These are phyloP conservation scores for Croton setiger DNA, from an alignment of 441 rosid species.

Conservation along the genomic window DNA sequence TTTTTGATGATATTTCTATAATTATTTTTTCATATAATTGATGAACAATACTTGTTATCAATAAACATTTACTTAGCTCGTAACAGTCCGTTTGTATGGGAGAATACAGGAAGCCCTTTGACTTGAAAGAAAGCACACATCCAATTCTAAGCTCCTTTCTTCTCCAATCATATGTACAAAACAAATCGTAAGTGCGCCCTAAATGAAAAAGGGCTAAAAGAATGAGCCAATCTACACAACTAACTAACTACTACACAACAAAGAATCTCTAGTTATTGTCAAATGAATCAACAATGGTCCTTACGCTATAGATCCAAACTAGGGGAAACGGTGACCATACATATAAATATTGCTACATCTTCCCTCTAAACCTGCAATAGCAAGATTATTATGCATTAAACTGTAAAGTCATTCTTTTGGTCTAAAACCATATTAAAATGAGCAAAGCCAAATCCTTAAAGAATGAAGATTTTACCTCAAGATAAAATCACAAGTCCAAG, in stretches of 20 bases:
- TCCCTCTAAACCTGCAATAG: constrained; percentile 20
- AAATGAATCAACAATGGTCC: constrained; percentile 14
- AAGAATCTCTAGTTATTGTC: neutral
- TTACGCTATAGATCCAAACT: neutral
- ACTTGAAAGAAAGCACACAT: no score
- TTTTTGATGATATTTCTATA: no score
- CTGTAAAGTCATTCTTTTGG: no score
- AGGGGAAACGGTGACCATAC: neutral
- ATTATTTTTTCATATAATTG: no score
- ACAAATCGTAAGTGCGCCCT: constrained; percentile 19
- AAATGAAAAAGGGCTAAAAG: constrained; percentile 27
- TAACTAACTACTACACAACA: neutral
- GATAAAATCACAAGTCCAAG: constrained; percentile 81
- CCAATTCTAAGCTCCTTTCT: no score
- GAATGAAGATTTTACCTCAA: constrained; percentile 38
- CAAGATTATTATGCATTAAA: neutral
- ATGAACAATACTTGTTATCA: no score
- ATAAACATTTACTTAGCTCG: no score
- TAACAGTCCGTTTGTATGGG: no score
- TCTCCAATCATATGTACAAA: no score
- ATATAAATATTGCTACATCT: constrained; percentile 4
- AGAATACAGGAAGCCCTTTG: no score
- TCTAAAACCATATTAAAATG: no score
- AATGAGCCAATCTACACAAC: constrained; percentile 22
- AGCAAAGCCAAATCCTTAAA: neutral